Evolutionary conservation across 139 green algal genomes (phyloP).

Genomic region (Trebouxia sp.): DNA sequence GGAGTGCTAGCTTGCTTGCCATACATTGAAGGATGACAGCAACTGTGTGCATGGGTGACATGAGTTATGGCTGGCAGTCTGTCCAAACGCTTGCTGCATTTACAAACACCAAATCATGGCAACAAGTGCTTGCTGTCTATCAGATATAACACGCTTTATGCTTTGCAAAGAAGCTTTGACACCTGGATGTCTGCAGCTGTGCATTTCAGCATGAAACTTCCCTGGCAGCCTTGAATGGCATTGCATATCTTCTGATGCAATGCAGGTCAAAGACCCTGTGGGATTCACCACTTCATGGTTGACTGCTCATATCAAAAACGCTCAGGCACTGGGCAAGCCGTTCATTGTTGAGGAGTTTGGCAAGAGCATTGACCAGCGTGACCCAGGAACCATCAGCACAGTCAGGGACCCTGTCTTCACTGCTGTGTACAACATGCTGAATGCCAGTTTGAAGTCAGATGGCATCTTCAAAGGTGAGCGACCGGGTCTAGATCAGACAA

Average conservation of each 20-base stretch:
- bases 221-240: background rate
- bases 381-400: background rate
- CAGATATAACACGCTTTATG: no score
- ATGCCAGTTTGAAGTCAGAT: background rate
- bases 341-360: slow-evolving; percentile 33
- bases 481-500: no score
- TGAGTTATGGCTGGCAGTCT: no score
- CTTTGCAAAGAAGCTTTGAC: background rate
- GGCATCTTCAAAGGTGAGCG: slow-evolving; percentile 18
- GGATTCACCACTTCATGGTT: slow-evolving; percentile 4
- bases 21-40: no score
- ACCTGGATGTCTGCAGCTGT: background rate
- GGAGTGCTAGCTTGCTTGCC: no score
- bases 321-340: slow-evolving; percentile 22
- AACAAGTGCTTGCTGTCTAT: background rate
- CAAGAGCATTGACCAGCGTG: background rate
- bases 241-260: no score
- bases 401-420: slow-evolving; percentile 17
- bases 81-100: no score
- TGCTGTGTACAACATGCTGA: slow-evolving; percentile 2
- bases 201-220: background rate
- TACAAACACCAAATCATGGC: no score
- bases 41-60: no score
- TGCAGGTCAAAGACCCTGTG: slow-evolving; percentile 12
- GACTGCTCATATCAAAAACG: slow-evolving; percentile 23